A percentile compares a stretch with the other conserved stretches of the same genome.
phyloP scores from a whole-genome alignment of 495 filamentous ascomycete species.

The Jackrogersella minutella region DNA sequence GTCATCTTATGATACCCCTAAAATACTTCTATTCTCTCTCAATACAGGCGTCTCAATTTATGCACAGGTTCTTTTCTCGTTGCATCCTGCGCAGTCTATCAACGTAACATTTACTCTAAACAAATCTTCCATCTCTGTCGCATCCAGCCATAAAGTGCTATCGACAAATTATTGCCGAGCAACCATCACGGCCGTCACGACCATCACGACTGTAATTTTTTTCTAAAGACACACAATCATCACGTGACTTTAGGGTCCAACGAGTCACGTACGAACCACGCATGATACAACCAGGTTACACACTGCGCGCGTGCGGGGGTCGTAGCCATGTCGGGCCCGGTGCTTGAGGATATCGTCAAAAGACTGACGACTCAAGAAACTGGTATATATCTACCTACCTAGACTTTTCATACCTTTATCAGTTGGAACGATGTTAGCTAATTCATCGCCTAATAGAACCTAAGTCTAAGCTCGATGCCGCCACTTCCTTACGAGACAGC shows the following conservation, averaged over 20 bases:
- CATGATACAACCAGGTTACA: conserved; percentile 4
- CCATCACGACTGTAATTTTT: too few relatives aligned
- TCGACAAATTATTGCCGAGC: too few relatives aligned
- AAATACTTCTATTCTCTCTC: conserved; percentile 23
- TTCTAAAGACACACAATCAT: too few relatives aligned
- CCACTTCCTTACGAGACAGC: conserved; percentile 81
- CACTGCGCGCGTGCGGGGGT: conserved; percentile 38
- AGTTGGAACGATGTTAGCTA: neutral
- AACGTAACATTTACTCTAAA: too few relatives aligned
- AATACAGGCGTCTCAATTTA: neutral
- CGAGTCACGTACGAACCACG: neutral
- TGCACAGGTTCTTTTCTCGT: neutral
- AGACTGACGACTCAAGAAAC: conserved; percentile 61
- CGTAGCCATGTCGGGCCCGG: conserved; percentile 60
- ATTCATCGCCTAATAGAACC: conserved; percentile 63
- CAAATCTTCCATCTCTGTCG: conserved; percentile 6
- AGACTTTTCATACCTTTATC: neutral
- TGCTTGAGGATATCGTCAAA: conserved; percentile 62
- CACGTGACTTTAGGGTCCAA: neutral
- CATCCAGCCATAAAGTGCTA: conserved; percentile 1
- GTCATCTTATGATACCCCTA: conserved; percentile 41
- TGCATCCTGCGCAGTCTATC: too few relatives aligned
- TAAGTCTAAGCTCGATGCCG: conserved; percentile 76
- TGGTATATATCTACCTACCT: conserved; percentile 48
- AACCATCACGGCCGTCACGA: too few relatives aligned